Base-by-base conservation (phyloP, 2,329 filamentous ascomycete species). In the Dothistroma septosporum region DNA sequence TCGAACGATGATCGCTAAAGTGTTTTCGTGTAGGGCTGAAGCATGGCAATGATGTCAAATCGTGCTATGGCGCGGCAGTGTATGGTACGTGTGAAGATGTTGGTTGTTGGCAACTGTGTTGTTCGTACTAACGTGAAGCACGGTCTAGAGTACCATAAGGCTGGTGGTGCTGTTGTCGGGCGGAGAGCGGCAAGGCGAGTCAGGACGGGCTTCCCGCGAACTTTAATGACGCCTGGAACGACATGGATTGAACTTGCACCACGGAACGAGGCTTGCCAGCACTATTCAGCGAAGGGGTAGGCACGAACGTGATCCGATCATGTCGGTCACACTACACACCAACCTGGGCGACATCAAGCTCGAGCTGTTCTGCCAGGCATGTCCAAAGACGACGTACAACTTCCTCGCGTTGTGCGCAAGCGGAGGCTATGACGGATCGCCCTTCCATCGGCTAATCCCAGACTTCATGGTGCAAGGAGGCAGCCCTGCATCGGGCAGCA, bases 301-400 rank as follows among this genome's bases (percentile, higher is more conserved):
- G 46, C 58, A 53, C 47, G 59, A 47, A 55, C 24, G 50, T 35
- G 41, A 16, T 35, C 50, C 16, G 47, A 53, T 37, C 70, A 81
- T 82, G 79, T 79, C 79, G 58, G 78, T 81, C 66, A 81, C 79
- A 68, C 83, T 99, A 14, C 92, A 97, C 77, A 99, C 94, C 54
- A 90, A 87, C 55, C 83, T 89, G 57, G 94, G 94, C 73, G 88
- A 94, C 77, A 83, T 99, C 74, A 99, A 97, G 79, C 85, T 97
- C 70, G 94, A 97, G 76, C 82, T 99, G 67, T 97, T 97, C 79
- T 97, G 93, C 80, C 91, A 97, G 75, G 88, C 90, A 69, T 91
- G 96, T 33, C 94, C 94, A 64, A 92, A 93, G 76, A 96, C 94
- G 0, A 89, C 92, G 64, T 73, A 91, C 87, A 95, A 95, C 79